Conservation (phyloP, 148 eudicot species). For the Hydrangea macrophylla region DNA sequence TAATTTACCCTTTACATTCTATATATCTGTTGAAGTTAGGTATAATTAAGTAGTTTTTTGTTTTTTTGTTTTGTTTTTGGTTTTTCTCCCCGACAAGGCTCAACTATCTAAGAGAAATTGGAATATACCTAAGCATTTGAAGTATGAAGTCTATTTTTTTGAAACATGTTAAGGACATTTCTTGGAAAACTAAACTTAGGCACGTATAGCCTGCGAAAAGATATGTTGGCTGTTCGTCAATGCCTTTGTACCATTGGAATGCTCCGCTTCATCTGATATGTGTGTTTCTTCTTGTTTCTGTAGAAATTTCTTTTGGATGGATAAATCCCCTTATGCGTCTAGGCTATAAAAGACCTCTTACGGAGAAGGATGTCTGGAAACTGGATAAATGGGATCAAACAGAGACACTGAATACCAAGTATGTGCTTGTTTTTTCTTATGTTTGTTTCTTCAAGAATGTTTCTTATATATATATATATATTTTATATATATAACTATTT, state of each 20-base stretch:
- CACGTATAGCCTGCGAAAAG: too few relatives aligned
- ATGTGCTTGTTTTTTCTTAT: slow-evolving; percentile 16
- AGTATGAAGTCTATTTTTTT: too few relatives aligned
- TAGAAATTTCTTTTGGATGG: slow-evolving; percentile 77
- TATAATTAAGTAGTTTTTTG: too few relatives aligned
- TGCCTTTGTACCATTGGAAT: not conserved
- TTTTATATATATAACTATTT: slow-evolving; percentile 6
- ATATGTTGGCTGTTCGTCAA: too few relatives aligned
- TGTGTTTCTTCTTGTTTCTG: slow-evolving; percentile 19
- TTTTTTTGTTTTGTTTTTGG: too few relatives aligned
- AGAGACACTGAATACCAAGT: slow-evolving; percentile 80
- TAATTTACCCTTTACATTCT: too few relatives aligned
- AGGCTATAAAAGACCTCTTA: slow-evolving; percentile 86
- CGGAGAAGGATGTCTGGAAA: slow-evolving; percentile 96
- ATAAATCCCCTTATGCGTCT: slow-evolving; percentile 80
- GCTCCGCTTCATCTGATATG: slow-evolving; percentile 11
- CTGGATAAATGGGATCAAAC: slow-evolving; percentile 92
- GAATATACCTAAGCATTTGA: too few relatives aligned
- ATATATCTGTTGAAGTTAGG: too few relatives aligned
- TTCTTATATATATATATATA: not conserved
- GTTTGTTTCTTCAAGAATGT: not conserved
- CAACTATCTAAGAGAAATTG: too few relatives aligned
- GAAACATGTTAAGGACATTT: too few relatives aligned
- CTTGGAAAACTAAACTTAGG: too few relatives aligned
- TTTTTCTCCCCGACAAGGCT: too few relatives aligned